Conservation (phyloP, 2,329 filamentous ascomycete species). For the Emericellopsis atlantica region DNA sequence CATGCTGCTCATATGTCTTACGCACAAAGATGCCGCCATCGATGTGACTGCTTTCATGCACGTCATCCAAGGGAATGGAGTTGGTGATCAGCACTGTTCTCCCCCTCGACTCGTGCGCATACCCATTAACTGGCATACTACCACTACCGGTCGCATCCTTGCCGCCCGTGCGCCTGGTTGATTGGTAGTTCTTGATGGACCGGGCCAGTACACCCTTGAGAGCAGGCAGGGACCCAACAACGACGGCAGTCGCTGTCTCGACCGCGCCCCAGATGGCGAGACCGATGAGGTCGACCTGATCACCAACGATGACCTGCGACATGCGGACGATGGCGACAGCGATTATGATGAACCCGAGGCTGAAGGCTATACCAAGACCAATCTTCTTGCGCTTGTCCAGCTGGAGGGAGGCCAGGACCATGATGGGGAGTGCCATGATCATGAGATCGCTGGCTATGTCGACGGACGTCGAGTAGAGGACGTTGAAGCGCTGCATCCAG, state of each 20-base stretch:
- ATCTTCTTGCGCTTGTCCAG: slow-evolving; percentile 8
- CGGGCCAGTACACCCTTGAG: slow-evolving; percentile 8
- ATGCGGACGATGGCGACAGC: slow-evolving; percentile 9
- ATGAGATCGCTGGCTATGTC: slow-evolving; percentile 7
- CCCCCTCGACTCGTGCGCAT: not conserved
- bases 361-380: slow-evolving; percentile 8
- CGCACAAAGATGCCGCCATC: slow-evolving; percentile 7
- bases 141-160: not conserved
- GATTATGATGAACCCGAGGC: slow-evolving; percentile 10
- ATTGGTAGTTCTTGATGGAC: slow-evolving; percentile 3
- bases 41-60: slow-evolving; percentile 5
- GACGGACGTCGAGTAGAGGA: slow-evolving; percentile 6
- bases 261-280: slow-evolving; percentile 14
- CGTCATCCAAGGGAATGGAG: slow-evolving; percentile 7
- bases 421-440: slow-evolving; percentile 10
- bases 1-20: slow-evolving; percentile 4
- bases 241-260: slow-evolving; percentile 10
- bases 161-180: slow-evolving; percentile 1
- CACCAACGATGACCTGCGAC: slow-evolving; percentile 8
- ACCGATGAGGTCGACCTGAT: slow-evolving; percentile 7
- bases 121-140: not conserved
- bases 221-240: slow-evolving; percentile 9
- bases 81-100: slow-evolving; percentile 4
- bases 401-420: slow-evolving; percentile 6
- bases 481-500: slow-evolving; percentile 5